Conservation (phyloP, 1,139 yeast species). For the Diutina sp. region DNA sequence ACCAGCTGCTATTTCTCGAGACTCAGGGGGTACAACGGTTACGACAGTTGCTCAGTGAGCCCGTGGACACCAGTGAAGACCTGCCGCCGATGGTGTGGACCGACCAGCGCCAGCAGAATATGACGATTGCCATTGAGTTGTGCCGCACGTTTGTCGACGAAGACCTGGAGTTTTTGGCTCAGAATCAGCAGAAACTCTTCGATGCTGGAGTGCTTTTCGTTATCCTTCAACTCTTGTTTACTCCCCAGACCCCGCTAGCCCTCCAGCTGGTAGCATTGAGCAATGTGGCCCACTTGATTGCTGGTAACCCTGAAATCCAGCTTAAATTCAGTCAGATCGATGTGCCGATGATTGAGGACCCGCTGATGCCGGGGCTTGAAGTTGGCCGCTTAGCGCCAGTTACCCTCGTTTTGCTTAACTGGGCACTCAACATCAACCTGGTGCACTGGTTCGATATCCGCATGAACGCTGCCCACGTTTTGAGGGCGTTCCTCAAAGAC, state of each 20-base stretch:
- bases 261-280: constrained; percentile 57
- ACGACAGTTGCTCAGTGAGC: constrained; percentile 50
- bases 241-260: constrained; percentile 43
- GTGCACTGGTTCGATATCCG: constrained; percentile 77
- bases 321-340: constrained; percentile 65
- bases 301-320: constrained; percentile 53
- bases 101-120: constrained; percentile 56
- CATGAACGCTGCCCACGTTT: constrained; percentile 51
- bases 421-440: constrained; percentile 71
- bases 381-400: constrained; percentile 42
- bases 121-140: constrained; percentile 56
- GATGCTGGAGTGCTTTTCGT: constrained; percentile 52
- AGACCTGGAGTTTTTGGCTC: constrained; percentile 52
- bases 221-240: constrained; percentile 58
- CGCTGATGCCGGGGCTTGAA: constrained; percentile 48
- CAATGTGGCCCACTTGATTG: constrained; percentile 67
- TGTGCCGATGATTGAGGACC: constrained; percentile 74
- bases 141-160: constrained; percentile 63
- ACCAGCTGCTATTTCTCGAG: constrained; percentile 81
- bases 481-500: constrained; percentile 56
- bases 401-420: constrained; percentile 59
- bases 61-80: constrained; percentile 28
- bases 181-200: constrained; percentile 53
- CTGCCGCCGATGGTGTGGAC: constrained; percentile 39
- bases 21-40: constrained; percentile 65